A percentile compares a stretch with the other conserved stretches of the same genome.
Conservation (phyloP, 176 grass and related monocot genomes). For the Zizania latifolia region DNA sequence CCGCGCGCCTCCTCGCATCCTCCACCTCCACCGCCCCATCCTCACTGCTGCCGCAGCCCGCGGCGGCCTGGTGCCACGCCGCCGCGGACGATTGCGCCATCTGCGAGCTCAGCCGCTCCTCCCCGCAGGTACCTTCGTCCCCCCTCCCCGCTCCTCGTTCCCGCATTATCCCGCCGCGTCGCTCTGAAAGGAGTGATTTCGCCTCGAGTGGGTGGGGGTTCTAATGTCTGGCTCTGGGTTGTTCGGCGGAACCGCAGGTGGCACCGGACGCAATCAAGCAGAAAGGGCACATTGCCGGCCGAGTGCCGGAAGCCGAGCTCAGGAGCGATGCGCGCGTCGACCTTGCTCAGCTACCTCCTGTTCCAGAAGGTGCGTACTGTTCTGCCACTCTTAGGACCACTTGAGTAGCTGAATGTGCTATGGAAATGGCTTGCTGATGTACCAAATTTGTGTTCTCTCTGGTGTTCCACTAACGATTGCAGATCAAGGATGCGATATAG, state of each 20-base stretch:
- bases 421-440: background rate
- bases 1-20: slow-evolving; percentile 46
- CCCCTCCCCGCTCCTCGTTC: background rate
- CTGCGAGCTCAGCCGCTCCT: slow-evolving; percentile 30
- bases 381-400: background rate
- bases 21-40: background rate
- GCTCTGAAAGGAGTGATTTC: background rate
- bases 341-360: background rate
- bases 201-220: background rate
- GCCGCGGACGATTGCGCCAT: slow-evolving; percentile 42
- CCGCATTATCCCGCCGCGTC: slow-evolving; percentile 14
- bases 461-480: background rate
- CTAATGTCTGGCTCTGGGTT: background rate
- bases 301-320: slow-evolving; percentile 1
- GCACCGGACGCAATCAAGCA: slow-evolving; percentile 23
- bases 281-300: slow-evolving; percentile 23
- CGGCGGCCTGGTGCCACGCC: slow-evolving; percentile 36
- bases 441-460: background rate
- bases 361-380: slow-evolving; percentile 30
- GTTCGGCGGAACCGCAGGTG: slow-evolving; percentile 26
- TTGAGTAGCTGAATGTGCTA: background rate
- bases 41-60: slow-evolving; percentile 15
- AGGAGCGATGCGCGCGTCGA: background rate
- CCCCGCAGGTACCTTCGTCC: slow-evolving; percentile 23
- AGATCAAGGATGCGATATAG: slow-evolving; percentile 22